A percentile compares a stretch with the other conserved stretches of the same genome.
These are phyloP conservation scores for Penicillium janthinellum DNA, from an alignment of 2,329 filamentous ascomycete species.

Conservation along the genomic window DNA sequence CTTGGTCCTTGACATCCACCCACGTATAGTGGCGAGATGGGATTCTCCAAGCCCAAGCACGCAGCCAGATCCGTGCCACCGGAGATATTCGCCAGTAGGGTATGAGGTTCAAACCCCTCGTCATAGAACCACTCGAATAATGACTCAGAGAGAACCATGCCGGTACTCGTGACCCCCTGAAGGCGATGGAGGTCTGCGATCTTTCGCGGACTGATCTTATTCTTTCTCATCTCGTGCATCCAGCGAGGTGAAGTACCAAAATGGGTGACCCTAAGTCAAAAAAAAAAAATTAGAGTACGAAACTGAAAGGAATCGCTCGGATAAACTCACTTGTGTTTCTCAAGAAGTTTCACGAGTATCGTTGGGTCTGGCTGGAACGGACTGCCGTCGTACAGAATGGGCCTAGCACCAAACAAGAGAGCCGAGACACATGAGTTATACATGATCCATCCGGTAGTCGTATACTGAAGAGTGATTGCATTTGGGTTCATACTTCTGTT, in stretches of 20 bases:
- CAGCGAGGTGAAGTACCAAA: conserved; percentile 76
- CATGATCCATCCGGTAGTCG: conserved; percentile 85
- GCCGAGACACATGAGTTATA: conserved; percentile 64
- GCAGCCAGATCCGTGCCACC: conserved; percentile 73
- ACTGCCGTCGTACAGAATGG: conserved; percentile 76
- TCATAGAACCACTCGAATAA: conserved; percentile 80
- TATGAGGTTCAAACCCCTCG: conserved; percentile 64
- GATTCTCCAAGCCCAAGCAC: conserved; percentile 57
- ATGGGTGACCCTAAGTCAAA: conserved; percentile 62
- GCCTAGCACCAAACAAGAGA: conserved; percentile 61
- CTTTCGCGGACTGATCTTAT: conserved; percentile 61
- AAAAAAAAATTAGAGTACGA: no score
- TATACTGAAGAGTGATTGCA: conserved; percentile 58
- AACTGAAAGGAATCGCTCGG: not conserved
- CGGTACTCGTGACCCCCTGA: conserved; percentile 66
- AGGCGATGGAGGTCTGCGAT: conserved; percentile 64
- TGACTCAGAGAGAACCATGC: conserved; percentile 76
- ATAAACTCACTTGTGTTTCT: conserved; percentile 44
- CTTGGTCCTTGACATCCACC: conserved; percentile 59
- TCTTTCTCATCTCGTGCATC: conserved; percentile 71
- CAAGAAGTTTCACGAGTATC: conserved; percentile 65
- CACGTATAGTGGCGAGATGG: conserved; percentile 65
- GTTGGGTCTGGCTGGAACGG: conserved; percentile 71
- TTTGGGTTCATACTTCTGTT: conserved; percentile 50
- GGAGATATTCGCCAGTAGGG: conserved; percentile 72